phyloP scores from a whole-genome alignment of 768 basidiomycete species.

The Boletus subparvulus region DNA sequence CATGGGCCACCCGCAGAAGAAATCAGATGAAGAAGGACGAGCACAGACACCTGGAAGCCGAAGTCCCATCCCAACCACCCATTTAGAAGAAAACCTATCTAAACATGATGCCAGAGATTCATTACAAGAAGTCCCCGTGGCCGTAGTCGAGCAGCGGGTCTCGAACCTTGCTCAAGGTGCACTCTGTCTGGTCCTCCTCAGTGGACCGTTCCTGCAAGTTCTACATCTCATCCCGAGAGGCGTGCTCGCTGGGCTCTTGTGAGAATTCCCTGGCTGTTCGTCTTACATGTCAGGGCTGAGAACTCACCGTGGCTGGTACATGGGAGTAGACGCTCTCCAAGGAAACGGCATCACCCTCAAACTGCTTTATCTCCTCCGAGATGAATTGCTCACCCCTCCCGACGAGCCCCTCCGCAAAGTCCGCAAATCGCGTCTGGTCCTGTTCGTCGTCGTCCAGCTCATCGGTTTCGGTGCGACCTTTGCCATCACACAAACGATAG shows the following conservation, averaged over 20 bases:
- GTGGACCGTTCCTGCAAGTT: conserved; percentile 78
- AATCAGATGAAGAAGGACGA: conserved; percentile 40
- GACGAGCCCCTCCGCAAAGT: conserved; percentile 76
- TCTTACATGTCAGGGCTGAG: not conserved
- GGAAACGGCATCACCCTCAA: conserved; percentile 83
- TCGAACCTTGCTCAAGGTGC: conserved; percentile 87
- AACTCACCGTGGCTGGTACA: conserved; percentile 66
- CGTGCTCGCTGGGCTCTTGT: conserved; percentile 87
- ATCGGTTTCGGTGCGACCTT: conserved; percentile 86
- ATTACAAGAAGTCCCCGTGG: conserved; percentile 54
- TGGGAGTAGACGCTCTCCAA: conserved; percentile 81
- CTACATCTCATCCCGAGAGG: conserved; percentile 78
- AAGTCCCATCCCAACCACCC: not conserved
- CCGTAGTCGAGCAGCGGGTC: conserved; percentile 89
- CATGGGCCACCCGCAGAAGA: conserved; percentile 48
- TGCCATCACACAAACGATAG: conserved; percentile 87
- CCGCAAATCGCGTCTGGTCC: conserved; percentile 65
- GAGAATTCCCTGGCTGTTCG: conserved; percentile 16
- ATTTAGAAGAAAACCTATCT: conserved; percentile 26
- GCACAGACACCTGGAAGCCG: not conserved
- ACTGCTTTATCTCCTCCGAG: conserved; percentile 75
- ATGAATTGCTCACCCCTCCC: conserved; percentile 57
- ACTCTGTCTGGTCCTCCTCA: conserved; percentile 76
- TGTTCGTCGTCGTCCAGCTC: conserved; percentile 76
- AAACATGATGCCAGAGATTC: conserved; percentile 8